Evolutionary conservation across 2,329 filamentous ascomycete species (phyloP), one percentile per base, ranked within the genome.

Genomic region (Alternaria panax): DNA sequence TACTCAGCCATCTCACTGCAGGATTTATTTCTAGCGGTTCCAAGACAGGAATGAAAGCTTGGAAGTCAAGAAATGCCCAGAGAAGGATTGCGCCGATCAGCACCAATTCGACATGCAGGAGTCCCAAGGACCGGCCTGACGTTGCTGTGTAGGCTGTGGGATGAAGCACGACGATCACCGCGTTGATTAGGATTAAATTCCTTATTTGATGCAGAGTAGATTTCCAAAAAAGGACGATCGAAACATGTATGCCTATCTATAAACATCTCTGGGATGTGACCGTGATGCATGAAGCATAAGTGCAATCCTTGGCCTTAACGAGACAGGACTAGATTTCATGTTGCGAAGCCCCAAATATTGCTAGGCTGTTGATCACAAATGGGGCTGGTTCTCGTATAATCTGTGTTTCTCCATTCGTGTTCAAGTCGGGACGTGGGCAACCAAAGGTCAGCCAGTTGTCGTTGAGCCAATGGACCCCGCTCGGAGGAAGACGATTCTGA

Each of bases 161-260:
- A 34, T 51, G 51, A 38, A 47, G 43, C 12, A 52, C n/a, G 51
- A n/a, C 28, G 47, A 64, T 64, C 52, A 42, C 45, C 38, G 48
- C 22, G 48, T 40, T 54, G 47, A 57, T 59, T 53, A 54, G 42
- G 60, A 64, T 62, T 51, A 34, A 56, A 43, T 54, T 20, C 32
- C 47, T 30, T 34, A n/a, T 36, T 36, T 57, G 24, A 51, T 57
- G 40, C 46, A 52, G 8, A 36, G 18, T 18, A 42, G 41, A 14
- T 24, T 43, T 48, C 53, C 57, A 40, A 28, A 57, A 47, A 24
- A n/a, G 53, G 53, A 52, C 27, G 42, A 52, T 36, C 40, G 18
- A 42, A 32, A 40, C 20, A 40, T 28, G 18, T 20, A 18, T 50
- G 34, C 22, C 24, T 32, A 32, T 53, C 46, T 20, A 40, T 27